These are phyloP conservation scores for Sarocladium kiliense DNA, from an alignment of 2,329 filamentous ascomycete genomes.

Conservation along the genomic window DNA sequence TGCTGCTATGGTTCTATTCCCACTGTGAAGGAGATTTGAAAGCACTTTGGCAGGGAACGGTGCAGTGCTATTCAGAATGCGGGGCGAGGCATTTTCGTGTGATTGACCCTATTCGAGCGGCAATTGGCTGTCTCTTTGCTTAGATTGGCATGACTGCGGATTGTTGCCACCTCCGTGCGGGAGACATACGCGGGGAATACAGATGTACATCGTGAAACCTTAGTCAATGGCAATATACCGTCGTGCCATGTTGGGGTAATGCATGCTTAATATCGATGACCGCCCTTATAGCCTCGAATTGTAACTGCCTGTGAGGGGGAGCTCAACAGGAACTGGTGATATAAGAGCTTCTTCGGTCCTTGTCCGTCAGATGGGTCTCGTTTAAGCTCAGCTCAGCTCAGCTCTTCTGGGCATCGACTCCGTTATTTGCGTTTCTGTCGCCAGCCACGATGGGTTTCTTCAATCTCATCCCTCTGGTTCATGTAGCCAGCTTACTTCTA, in stretches of 20 bases:
- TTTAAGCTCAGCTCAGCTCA: neutral
- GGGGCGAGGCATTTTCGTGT: neutral
- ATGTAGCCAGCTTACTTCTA: neutral
- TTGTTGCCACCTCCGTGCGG: neutral
- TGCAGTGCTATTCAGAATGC: neutral
- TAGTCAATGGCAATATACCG: neutral
- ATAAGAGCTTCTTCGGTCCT: neutral
- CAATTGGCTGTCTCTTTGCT: neutral
- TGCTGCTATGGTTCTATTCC: too few species aligned
- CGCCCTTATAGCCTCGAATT: too few species aligned
- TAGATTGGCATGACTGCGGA: neutral
- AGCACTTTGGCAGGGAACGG: too few species aligned
- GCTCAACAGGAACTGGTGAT: neutral
- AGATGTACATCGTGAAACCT: neutral
- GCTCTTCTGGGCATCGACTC: neutral
- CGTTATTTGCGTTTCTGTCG: neutral
- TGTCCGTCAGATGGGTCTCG: neutral
- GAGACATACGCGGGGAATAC: neutral
- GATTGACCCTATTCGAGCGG: neutral
- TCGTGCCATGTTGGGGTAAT: neutral
- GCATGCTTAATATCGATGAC: neutral
- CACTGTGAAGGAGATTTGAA: too few species aligned
- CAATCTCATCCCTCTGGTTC: neutral
- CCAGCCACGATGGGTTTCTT: neutral
- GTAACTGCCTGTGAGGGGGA: neutral